Base-by-base conservation (phyloP, 257 asterid species). In the Solanum chaucha region DNA sequence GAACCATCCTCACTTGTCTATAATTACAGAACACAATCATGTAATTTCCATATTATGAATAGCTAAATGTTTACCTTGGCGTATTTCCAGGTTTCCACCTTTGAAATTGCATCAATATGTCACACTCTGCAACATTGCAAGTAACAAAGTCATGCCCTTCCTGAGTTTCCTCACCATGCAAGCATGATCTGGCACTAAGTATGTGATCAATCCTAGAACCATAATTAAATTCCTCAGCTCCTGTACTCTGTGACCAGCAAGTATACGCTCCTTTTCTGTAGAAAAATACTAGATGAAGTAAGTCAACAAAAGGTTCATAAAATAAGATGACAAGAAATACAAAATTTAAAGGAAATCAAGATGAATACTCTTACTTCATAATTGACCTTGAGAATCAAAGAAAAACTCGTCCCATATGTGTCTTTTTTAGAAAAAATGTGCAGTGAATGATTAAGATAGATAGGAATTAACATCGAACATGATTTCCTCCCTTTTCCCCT, bases 201-300 rank as follows among this genome's bases (percentile, higher is more conserved):
- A 97, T 93, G 90, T 97, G 99, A 87, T 97, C 99, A 90, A 97
- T 97, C 87, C 99, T 96, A 82, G 99, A 59, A 87, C 99, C 99
- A 89, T 87, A 95, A 90, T 97, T 95, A 92, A 97, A 97, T 92
- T 92, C 95, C 92, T 94, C 99, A 3, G 98, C 99, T 84, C 99
- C 98, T 89, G 98, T 90, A 91, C 91, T 97, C 41, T 98, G 92
- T 2, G 99, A 86, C 99, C 99, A 97, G 93, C 99, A 97, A 70
- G 99, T 95, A 89, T 91, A 97, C 61, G 98, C 99, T 82, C 93
- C 98, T 78, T 87, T 92, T 88, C 99, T 96, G 92, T 84, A 73
- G 74, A 40, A 40, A 48, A 75, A 73, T 82, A 77, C 61, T 46
- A 81, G 82, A 90, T 51, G 77, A n/a, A n/a, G n/a, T n/a, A 86